phyloP scores from a whole-genome alignment of 495 filamentous ascomycete species.

The Penicillium parvum region DNA sequence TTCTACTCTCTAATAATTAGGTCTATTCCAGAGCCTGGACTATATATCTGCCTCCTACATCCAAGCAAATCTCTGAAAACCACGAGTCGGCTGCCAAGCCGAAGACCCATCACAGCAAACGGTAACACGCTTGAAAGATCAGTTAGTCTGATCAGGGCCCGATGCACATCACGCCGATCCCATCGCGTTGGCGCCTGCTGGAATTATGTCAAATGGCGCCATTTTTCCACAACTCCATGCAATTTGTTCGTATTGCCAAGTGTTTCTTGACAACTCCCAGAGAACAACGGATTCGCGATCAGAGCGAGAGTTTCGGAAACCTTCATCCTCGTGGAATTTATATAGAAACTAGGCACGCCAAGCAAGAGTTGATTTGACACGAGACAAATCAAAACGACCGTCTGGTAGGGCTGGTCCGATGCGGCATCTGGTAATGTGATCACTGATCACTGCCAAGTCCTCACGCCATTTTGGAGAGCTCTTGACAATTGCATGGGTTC shows the following conservation, averaged over 20 bases:
- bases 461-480: not conserved
- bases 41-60: too few species aligned
- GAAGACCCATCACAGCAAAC: too few species aligned
- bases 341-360: too few species aligned
- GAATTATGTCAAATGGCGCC: conserved; percentile 6
- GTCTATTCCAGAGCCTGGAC: too few species aligned
- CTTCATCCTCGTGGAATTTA: too few species aligned
- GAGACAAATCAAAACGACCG: not conserved
- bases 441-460: conserved; percentile 3
- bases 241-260: conserved; percentile 2
- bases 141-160: conserved; percentile 1
- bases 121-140: too few species aligned
- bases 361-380: not conserved
- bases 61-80: too few species aligned
- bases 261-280: too few species aligned
- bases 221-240: not conserved
- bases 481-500: not conserved
- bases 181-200: not conserved
- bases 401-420: conserved; percentile 2
- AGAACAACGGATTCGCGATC: too few species aligned
- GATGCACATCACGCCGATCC: conserved; percentile 7
- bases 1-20: too few species aligned
- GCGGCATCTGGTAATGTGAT: not conserved
- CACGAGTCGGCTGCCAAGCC: too few species aligned
- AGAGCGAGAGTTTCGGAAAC: too few species aligned